Evolutionary conservation across 2,329 filamentous ascomycete genomes (phyloP).

Genomic region (Diaporthe sp.): DNA sequence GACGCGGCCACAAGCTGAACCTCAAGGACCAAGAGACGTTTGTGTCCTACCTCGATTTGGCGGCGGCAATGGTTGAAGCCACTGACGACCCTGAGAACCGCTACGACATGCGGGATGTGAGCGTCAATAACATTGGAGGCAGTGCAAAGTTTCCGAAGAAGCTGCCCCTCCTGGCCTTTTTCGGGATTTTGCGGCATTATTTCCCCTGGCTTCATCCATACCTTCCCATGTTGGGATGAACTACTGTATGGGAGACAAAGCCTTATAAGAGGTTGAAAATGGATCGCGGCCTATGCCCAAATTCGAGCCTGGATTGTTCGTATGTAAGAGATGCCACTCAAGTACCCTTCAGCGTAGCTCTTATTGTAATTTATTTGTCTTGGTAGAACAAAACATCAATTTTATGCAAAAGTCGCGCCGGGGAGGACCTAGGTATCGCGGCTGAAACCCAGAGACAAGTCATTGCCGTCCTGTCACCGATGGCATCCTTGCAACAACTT

Average conservation of each 20-base stretch:
- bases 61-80: background rate
- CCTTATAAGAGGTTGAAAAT: background rate
- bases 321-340: too few species aligned
- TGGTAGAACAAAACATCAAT: too few species aligned
- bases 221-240: background rate
- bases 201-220: background rate
- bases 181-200: background rate
- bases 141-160: slow-evolving; percentile 2
- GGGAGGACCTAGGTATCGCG: too few species aligned
- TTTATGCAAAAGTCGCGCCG: too few species aligned
- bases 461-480: too few species aligned
- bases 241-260: background rate
- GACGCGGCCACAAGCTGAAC: background rate
- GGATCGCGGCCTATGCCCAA: background rate
- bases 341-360: too few species aligned
- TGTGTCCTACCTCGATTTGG: slow-evolving; percentile 7
- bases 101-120: slow-evolving; percentile 1
- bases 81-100: background rate
- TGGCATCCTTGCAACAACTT: too few species aligned
- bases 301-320: too few species aligned
- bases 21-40: background rate
- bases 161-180: background rate
- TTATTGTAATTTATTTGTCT: too few species aligned
- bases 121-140: background rate
- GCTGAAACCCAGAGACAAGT: too few species aligned